phyloP scores from a whole-genome alignment of 352 stramenopile species.

The Globisporangium barbulae region DNA sequence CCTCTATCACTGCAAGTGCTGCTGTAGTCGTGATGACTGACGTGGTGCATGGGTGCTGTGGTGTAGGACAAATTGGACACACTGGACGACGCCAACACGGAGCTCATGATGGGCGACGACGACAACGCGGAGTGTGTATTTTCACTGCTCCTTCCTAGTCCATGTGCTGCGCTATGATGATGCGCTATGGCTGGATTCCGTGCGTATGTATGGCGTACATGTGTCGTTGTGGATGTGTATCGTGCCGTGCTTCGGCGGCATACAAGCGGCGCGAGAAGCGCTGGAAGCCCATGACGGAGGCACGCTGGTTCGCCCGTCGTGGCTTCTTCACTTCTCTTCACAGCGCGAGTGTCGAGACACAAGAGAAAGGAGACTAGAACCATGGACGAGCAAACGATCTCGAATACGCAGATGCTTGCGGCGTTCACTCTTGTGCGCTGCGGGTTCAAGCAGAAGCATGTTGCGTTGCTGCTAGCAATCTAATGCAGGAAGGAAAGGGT shows the following conservation, averaged over 20 bases:
- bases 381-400: too few species aligned
- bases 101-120: conserved; percentile 96
- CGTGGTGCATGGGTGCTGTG: neutral
- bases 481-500: too few species aligned
- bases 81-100: conserved; percentile 95
- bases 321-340: too few species aligned
- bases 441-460: too few species aligned
- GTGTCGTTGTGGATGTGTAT: neutral
- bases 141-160: neutral
- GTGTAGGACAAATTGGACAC: conserved; percentile 93
- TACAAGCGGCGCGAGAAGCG: conserved; percentile 74
- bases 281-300: conserved; percentile 44
- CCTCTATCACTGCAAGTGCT: neutral
- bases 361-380: too few species aligned
- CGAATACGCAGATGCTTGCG: too few species aligned
- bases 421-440: too few species aligned
- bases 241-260: conserved; percentile 15
- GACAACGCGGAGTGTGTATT: conserved; percentile 69
- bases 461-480: too few species aligned
- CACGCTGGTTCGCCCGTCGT: neutral
- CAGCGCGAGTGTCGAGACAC: too few species aligned
- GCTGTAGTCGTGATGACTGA: neutral
- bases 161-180: neutral
- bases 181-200: neutral
- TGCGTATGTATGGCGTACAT: neutral